Base-by-base conservation (phyloP, 2,329 filamentous ascomycete genomes). In the Aspergillus fumigatiaffinis region DNA sequence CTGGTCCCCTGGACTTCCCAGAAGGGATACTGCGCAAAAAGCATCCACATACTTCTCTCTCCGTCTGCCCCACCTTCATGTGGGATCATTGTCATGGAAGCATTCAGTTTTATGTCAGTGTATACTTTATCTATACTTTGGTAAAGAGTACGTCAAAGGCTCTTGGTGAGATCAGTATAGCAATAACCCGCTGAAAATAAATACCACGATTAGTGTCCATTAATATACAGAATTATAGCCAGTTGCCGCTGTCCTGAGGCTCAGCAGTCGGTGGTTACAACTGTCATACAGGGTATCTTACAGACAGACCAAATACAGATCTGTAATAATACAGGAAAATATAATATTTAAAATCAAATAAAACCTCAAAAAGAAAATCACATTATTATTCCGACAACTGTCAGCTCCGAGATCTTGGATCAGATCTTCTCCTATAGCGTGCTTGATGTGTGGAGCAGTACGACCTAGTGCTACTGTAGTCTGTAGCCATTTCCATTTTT, bases 321-420 rank as follows among this genome's bases (percentile, higher is more conserved):
- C 21, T 14, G 44, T 14, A 23, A 46, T 38, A 17, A 38, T 38
- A 52, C 46, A 20, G 21, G 38, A 49, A 54, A 46, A 8, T 14
- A 53, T 55, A 53, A 48, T 53, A 32, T 21, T 7, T 0, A 35
- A 54, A 53, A 56, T 44, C 59, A 50, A 52, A 8, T 44, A 46
- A 52, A 52, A 50, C 52, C 35, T 48, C 29, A 42, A 51, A 58
- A 52, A 26, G 35, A 53, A 41, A 48, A 51, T 23, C 35, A 53
- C 59, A 56, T 46, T 60, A 65, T 65, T 64, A 62, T 62, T 66
- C 63, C 62, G 63, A 66, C 60, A 63, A 64, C 62, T 72, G 70
- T 73, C 70, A 73, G 69, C 70, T 73, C 69, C 68, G 66, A 73
- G 70, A 73, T 73, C 70, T 72, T 72, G 69, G 70, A 69, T 72